Evolutionary conservation across 345 rosid species (phyloP).

Genomic region (Salix arbutifolia): DNA sequence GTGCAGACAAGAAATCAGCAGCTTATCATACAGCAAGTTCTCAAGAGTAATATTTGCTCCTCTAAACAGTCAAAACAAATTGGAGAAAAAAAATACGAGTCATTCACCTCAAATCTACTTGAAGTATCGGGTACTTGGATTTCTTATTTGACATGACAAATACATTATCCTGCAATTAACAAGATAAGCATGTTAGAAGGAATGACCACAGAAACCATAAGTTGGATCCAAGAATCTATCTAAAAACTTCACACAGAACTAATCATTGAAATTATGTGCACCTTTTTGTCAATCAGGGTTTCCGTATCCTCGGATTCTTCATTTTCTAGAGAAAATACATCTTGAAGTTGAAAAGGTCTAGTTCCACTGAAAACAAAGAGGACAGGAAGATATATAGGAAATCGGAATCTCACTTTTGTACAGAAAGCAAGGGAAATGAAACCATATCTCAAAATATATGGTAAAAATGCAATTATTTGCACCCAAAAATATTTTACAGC

Average conservation of each 20-base stretch:
- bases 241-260: neutral
- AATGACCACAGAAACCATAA: neutral
- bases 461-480: neutral
- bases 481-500: conserved; percentile 4
- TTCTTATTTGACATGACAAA: conserved; percentile 98
- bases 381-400: neutral
- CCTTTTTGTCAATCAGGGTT: conserved; percentile 95
- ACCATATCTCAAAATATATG: neutral
- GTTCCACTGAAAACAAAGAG: conserved; percentile 49
- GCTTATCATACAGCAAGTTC: neutral
- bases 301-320: conserved; percentile 86
- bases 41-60: neutral
- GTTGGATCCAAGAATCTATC: neutral
- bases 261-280: conserved; percentile 10
- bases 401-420: neutral
- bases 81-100: neutral
- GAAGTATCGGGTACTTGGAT: conserved; percentile 95
- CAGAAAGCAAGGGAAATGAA: neutral
- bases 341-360: conserved; percentile 77
- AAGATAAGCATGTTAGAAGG: conserved; percentile 1
- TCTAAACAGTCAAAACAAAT: conserved; percentile 3
- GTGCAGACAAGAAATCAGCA: neutral
- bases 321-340: conserved; percentile 88
- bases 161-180: conserved; percentile 65
- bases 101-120: conserved; percentile 89